A percentile compares a stretch with the other conserved stretches of the same genome.
phyloP scores from a whole-genome alignment of 2,329 filamentous ascomycete species.

The Penicillium paneum region DNA sequence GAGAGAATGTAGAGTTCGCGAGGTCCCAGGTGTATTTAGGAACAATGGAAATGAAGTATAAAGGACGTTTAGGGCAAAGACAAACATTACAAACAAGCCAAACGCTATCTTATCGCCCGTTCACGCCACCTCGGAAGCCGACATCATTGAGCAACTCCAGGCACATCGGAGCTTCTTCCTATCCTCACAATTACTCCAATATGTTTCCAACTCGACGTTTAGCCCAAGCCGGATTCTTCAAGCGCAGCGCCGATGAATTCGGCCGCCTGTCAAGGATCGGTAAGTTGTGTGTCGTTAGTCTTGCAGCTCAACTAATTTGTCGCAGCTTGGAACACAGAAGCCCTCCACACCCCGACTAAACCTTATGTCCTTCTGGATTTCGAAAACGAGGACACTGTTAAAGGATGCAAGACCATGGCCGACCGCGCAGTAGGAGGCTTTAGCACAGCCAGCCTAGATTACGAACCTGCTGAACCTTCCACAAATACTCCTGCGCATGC shows the following conservation, averaged over 20 bases:
- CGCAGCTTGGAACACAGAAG: constrained; percentile 44
- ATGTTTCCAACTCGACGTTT: constrained; percentile 44
- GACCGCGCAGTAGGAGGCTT: constrained; percentile 84
- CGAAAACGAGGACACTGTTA: constrained; percentile 36
- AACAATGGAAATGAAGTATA: background rate
- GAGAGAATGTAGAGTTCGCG: background rate
- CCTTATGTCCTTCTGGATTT: constrained; percentile 43
- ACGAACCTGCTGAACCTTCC: constrained; percentile 50
- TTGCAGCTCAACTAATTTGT: constrained; percentile 4
- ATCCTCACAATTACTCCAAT: background rate
- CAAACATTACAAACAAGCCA: background rate
- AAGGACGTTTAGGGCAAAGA: background rate
- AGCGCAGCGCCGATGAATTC: constrained; percentile 58
- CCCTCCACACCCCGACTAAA: constrained; percentile 36
- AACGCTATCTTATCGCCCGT: constrained; percentile 21
- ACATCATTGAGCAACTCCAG: constrained; percentile 8
- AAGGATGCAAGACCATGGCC: constrained; percentile 68
- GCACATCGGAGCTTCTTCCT: background rate
- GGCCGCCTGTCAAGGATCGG: constrained; percentile 55
- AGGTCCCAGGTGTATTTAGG: background rate
- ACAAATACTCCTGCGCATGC: constrained; percentile 59
- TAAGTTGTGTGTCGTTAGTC: constrained; percentile 30
- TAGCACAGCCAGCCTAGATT: constrained; percentile 71
- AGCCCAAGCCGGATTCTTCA: constrained; percentile 52
- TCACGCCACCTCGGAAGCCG: constrained; percentile 21